Conservation (phyloP, 2,329 filamentous ascomycete genomes). For the Ascochyta viciae-villosae region DNA sequence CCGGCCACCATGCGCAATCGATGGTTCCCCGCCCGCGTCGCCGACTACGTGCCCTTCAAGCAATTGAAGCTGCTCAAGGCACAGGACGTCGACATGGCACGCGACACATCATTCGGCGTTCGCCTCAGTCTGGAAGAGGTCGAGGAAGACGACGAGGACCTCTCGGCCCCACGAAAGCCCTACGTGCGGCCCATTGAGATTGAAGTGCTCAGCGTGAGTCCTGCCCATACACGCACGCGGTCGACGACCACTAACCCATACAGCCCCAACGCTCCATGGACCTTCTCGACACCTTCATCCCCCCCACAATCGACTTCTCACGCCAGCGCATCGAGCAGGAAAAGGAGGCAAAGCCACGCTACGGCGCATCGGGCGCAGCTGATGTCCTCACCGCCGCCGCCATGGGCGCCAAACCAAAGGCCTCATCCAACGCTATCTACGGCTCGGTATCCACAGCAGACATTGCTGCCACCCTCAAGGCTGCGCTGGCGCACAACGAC, state of each 20-base stretch:
- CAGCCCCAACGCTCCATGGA: constrained; percentile 55
- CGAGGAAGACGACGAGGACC: constrained; percentile 32
- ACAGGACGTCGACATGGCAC: constrained; percentile 53
- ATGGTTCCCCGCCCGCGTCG: constrained; percentile 60
- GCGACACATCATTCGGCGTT: constrained; percentile 56
- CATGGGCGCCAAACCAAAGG: constrained; percentile 38
- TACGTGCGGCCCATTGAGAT: constrained; percentile 51
- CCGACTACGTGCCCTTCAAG: constrained; percentile 59
- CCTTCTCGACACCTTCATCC: constrained; percentile 58
- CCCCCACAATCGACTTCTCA: constrained; percentile 57
- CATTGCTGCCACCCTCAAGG: constrained; percentile 57
- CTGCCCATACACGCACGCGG: neutral
- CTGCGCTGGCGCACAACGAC: constrained; percentile 58
- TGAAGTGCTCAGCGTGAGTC: constrained; percentile 49
- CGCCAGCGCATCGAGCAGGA: constrained; percentile 53
- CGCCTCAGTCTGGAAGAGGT: constrained; percentile 38
- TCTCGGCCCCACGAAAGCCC: constrained; percentile 25
- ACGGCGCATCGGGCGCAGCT: constrained; percentile 45
- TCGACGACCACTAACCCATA: constrained; percentile 24
- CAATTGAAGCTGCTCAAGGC: constrained; percentile 55
- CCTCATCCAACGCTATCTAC: constrained; percentile 52
- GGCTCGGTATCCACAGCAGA: constrained; percentile 64
- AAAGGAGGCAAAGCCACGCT: constrained; percentile 36
- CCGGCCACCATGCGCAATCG: constrained; percentile 62
- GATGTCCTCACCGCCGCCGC: constrained; percentile 47